Evolutionary conservation across 768 basidiomycete species (phyloP).

Genomic region (Boletus subparvulus): DNA sequence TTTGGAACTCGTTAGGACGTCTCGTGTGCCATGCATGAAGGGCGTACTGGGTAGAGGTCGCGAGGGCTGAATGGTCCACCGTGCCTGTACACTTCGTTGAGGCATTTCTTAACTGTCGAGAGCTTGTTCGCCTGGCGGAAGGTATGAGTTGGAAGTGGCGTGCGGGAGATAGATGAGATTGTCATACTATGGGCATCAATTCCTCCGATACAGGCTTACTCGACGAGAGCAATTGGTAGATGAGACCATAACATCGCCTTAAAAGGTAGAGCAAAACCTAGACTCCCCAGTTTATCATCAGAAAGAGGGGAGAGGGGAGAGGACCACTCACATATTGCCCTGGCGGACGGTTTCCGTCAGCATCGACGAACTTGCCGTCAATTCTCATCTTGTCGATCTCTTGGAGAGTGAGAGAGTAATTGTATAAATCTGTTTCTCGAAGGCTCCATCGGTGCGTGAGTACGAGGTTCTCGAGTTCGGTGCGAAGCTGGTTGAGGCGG

Average conservation of each 20-base stretch:
- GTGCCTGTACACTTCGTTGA: constrained; percentile 94
- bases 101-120: constrained; percentile 93
- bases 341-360: constrained; percentile 85
- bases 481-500: constrained; percentile 79
- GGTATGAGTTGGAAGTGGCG: neutral
- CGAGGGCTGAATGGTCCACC: constrained; percentile 91
- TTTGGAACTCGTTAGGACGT: constrained; percentile 29
- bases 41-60: constrained; percentile 87
- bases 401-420: constrained; percentile 88
- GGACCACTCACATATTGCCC: constrained; percentile 84
- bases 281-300: neutral
- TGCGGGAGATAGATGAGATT: neutral
- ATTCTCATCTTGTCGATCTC: constrained; percentile 98
- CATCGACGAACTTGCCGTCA: constrained; percentile 95
- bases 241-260: constrained; percentile 92
- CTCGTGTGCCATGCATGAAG: neutral
- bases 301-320: neutral
- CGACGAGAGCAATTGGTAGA: constrained; percentile 89
- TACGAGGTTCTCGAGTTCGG: constrained; percentile 87
- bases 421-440: constrained; percentile 90
- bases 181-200: constrained; percentile 87
- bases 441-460: constrained; percentile 97
- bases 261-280: constrained; percentile 92
- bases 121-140: constrained; percentile 85
- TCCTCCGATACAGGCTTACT: constrained; percentile 98